These are phyloP conservation scores for Curvularia eragrostidis DNA, from an alignment of 2,329 filamentous ascomycete genomes.

Conservation along the genomic window DNA sequence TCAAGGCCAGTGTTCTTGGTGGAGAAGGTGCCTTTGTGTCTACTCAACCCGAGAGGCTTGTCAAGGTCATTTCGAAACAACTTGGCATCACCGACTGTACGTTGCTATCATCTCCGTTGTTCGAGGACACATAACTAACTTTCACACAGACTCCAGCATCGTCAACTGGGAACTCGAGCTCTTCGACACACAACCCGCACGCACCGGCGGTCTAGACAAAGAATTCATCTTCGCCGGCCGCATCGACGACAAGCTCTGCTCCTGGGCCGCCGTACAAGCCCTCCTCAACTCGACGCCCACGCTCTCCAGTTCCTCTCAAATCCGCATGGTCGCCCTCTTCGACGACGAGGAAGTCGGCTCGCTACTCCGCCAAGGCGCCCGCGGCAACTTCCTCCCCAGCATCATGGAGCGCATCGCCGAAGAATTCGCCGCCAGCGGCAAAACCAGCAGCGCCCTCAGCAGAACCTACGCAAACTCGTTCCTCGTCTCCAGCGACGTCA, in stretches of 20 bases:
- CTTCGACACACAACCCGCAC: constrained; percentile 86
- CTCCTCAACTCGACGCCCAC: constrained; percentile 69
- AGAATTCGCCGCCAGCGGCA: constrained; percentile 58
- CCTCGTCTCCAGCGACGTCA: constrained; percentile 90
- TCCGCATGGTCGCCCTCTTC: constrained; percentile 93
- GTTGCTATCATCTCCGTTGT: constrained; percentile 3
- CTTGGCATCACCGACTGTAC: constrained; percentile 72
- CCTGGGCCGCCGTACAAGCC: constrained; percentile 85
- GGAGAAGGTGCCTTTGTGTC: constrained; percentile 74
- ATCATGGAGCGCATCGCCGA: constrained; percentile 84
- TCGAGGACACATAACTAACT: constrained; percentile 16
- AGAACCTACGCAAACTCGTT: constrained; percentile 92
- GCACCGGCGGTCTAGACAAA: constrained; percentile 81
- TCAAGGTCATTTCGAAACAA: constrained; percentile 79
- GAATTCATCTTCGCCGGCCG: constrained; percentile 95
- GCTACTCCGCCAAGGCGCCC: constrained; percentile 85
- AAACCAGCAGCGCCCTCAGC: constrained; percentile 66
- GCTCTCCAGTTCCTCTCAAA: constrained; percentile 65
- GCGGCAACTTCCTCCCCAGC: constrained; percentile 83
- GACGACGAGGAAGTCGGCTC: constrained; percentile 98
- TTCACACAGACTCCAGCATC: constrained; percentile 66
- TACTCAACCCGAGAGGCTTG: constrained; percentile 84
- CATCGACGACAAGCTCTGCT: constrained; percentile 98
- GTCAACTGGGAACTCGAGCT: constrained; percentile 98
- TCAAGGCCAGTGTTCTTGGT: constrained; percentile 59